phyloP scores from a whole-genome alignment of 1,284 basidiomycete species.

The Cutaneotrichosporon sp. region DNA sequence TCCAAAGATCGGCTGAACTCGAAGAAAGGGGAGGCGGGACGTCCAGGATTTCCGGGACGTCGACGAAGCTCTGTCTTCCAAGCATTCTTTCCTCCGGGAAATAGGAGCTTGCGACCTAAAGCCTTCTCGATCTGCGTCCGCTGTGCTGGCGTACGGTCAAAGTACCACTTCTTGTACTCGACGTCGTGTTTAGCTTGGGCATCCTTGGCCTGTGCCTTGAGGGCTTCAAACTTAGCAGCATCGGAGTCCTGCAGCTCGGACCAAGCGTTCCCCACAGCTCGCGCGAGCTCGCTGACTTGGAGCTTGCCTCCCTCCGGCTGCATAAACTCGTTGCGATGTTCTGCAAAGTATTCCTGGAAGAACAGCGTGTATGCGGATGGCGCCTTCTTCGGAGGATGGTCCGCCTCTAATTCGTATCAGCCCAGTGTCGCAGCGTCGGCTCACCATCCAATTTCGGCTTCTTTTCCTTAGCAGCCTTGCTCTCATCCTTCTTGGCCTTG shows the following conservation, averaged over 20 bases:
- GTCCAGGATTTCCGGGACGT: constrained; percentile 28
- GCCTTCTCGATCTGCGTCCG: constrained; percentile 20
- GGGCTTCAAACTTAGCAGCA: constrained; percentile 6
- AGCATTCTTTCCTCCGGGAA: constrained; percentile 23
- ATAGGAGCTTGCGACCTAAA: constrained; percentile 24
- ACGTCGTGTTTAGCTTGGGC: constrained; percentile 14
- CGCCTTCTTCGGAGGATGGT: constrained; percentile 13
- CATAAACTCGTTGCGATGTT: constrained; percentile 1
- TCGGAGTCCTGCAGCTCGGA: constrained; percentile 9
- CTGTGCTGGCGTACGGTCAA: constrained; percentile 20
- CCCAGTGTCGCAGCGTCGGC: neutral
- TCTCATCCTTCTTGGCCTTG: neutral
- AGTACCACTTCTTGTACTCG: constrained; percentile 28
- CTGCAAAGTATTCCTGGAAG: constrained; percentile 14
- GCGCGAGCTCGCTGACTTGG: constrained; percentile 13
- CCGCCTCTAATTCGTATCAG: neutral
- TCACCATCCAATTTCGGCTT: neutral
- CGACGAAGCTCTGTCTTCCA: constrained; percentile 12
- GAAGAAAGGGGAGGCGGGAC: constrained; percentile 32
- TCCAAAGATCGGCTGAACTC: constrained; percentile 15
- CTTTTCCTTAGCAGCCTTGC: constrained; percentile 2
- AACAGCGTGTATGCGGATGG: constrained; percentile 29
- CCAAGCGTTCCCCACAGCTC: constrained; percentile 23
- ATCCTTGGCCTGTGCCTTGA: constrained; percentile 8
- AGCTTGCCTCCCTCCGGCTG: constrained; percentile 16